Percentiles rank a stretch among this genome's conserved stretches.
Evolutionary conservation across 495 filamentous ascomycete genomes (phyloP).

Genomic region (Copromyces sp.): DNA sequence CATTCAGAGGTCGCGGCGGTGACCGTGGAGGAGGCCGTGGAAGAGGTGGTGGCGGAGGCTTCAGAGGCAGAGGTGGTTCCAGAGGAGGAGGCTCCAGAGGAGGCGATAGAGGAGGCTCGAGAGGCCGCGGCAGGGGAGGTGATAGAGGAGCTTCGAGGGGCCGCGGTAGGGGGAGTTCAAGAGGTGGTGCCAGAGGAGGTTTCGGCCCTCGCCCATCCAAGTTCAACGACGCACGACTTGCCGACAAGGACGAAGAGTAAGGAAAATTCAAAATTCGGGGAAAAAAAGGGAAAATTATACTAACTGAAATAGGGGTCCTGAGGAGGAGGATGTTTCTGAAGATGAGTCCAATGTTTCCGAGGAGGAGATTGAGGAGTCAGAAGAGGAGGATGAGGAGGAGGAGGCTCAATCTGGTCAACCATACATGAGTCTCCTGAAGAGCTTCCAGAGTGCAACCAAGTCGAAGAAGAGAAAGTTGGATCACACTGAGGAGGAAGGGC

Average conservation of each 20-base stretch:
- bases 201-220: conserved; percentile 16
- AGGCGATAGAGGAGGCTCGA: neutral
- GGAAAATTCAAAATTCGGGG: conserved; percentile 2
- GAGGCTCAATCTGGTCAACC: conserved; percentile 30
- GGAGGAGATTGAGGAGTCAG: conserved; percentile 24
- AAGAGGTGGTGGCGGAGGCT: conserved; percentile 15
- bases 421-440: conserved; percentile 58
- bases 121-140: conserved; percentile 18
- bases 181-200: conserved; percentile 26
- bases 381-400: conserved; percentile 31
- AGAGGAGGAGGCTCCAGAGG: conserved; percentile 16
- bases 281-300: neutral
- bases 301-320: conserved; percentile 8
- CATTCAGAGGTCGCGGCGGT: conserved; percentile 25
- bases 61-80: conserved; percentile 10
- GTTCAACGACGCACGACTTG: conserved; percentile 30
- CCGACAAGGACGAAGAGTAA: conserved; percentile 25
- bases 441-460: conserved; percentile 48
- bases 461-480: conserved; percentile 61
- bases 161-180: conserved; percentile 6
- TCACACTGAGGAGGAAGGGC: conserved; percentile 16
- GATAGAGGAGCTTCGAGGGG: conserved; percentile 17
- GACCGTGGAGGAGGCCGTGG: conserved; percentile 19
- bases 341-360: conserved; percentile 33
- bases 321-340: conserved; percentile 12